Conservation (phyloP, 176 grass and related monocot genomes). For the Oryza glumipatula region DNA sequence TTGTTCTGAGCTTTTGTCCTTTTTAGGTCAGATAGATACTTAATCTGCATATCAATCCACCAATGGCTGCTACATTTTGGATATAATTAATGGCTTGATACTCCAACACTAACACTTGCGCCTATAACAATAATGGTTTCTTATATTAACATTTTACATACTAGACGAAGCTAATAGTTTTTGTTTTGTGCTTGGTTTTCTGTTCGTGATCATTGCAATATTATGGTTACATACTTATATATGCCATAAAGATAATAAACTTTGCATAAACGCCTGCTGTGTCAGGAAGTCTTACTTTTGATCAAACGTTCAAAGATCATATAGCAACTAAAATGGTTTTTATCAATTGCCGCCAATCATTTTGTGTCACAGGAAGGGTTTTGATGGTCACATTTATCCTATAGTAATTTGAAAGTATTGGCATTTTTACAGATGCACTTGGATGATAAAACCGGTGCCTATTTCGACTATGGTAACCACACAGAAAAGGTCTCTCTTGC, state of each 20-base stretch:
- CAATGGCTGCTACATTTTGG: background rate
- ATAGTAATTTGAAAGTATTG: conserved; percentile 32
- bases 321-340: background rate
- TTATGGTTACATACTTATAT: background rate
- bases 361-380: conserved; percentile 8
- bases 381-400: conserved; percentile 18
- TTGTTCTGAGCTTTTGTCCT: background rate
- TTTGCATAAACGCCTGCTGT: background rate
- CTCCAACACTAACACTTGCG: background rate
- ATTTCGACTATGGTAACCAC: conserved; percentile 94
- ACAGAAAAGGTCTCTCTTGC: conserved; percentile 77
- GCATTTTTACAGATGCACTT: conserved; percentile 77
- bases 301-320: conserved; percentile 4
- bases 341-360: background rate
- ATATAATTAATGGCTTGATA: background rate
- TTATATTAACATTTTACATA: background rate
- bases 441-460: conserved; percentile 74
- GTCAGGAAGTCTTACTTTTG: conserved; percentile 9
- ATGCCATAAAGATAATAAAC: conserved; percentile 17
- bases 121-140: background rate
- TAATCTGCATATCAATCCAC: background rate
- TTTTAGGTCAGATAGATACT: conserved; percentile 1
- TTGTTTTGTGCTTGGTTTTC: conserved; percentile 1
- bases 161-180: conserved; percentile 4
- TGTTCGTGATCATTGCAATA: conserved; percentile 3